Percentiles rank a stretch among this genome's conserved stretches.
phyloP scores from a whole-genome alignment of 1,284 basidiomycete genomes.

The Peniophora sp. region DNA sequence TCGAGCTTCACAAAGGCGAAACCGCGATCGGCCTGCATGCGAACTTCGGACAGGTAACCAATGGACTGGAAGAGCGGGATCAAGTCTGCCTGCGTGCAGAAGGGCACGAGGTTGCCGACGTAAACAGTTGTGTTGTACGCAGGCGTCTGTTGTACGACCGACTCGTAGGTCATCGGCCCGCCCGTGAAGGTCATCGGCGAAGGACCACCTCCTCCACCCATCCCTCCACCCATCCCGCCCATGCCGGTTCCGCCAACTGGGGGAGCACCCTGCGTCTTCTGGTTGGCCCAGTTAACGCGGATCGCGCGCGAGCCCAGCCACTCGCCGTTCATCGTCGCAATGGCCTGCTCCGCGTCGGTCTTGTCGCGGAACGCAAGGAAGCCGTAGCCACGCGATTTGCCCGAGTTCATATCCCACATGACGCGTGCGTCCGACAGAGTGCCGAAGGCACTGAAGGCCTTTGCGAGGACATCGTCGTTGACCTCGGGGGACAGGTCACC shows the following conservation, averaged over 20 bases:
- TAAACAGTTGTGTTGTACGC: constrained; percentile 94
- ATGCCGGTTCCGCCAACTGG: constrained; percentile 13
- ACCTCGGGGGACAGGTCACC: constrained; percentile 97
- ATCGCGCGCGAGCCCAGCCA: constrained; percentile 97
- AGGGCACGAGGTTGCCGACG: constrained; percentile 96
- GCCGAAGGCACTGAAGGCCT: constrained; percentile 94
- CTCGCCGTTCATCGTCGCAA: constrained; percentile 98
- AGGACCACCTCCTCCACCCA: constrained; percentile 53
- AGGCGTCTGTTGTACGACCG: constrained; percentile 84
- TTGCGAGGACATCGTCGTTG: constrained; percentile 92
- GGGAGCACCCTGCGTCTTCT: constrained; percentile 80
- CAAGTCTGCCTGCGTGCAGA: constrained; percentile 91
- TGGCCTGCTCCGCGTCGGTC: constrained; percentile 96
- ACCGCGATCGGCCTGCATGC: constrained; percentile 96
- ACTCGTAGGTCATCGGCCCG: constrained; percentile 81
- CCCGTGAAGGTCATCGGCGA: constrained; percentile 83
- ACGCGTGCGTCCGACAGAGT: constrained; percentile 94
- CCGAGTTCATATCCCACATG: constrained; percentile 99
- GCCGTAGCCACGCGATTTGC: constrained; percentile 92
- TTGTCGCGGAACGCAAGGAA: constrained; percentile 94
- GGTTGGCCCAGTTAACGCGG: constrained; percentile 99
- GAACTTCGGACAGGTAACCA: constrained; percentile 95
- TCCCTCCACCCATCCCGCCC: constrained; percentile 30
- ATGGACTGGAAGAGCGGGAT: constrained; percentile 96
- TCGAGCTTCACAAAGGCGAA: constrained; percentile 99